Percentiles rank a stretch among this genome's conserved stretches.
Evolutionary conservation across 1,284 basidiomycete genomes (phyloP).

Genomic region (Pyrrhoderma noxium): DNA sequence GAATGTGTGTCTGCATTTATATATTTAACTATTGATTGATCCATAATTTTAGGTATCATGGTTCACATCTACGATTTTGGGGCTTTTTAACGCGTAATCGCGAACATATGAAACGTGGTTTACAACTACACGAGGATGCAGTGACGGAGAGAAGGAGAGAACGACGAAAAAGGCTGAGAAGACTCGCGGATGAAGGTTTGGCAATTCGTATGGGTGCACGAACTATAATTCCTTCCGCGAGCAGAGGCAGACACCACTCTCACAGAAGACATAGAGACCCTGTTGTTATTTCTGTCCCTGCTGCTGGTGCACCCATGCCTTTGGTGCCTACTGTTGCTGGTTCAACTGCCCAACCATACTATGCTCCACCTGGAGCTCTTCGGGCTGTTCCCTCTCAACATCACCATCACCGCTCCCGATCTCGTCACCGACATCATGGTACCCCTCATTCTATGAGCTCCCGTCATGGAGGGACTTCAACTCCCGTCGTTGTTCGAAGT

Average conservation of each 20-base stretch:
- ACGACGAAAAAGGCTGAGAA: conserved; percentile 7
- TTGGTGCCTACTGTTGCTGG: background rate
- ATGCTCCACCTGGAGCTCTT: no score
- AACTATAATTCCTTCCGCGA: background rate
- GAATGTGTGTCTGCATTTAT: no score
- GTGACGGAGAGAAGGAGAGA: conserved; percentile 10
- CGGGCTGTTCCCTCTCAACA: background rate
- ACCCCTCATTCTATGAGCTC: background rate
- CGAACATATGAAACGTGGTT: conserved; percentile 8
- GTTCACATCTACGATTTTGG: conserved; percentile 13
- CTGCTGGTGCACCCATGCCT: background rate
- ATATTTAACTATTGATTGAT: background rate
- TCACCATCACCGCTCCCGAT: background rate
- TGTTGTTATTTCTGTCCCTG: background rate
- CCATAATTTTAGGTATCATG: conserved; percentile 14
- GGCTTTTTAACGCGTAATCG: conserved; percentile 14
- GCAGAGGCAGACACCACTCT: no score
- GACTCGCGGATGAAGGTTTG: conserved; percentile 12
- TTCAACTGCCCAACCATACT: background rate
- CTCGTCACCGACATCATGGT: background rate
- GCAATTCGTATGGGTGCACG: conserved; percentile 14
- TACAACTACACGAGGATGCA: conserved; percentile 12
- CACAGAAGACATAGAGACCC: background rate
- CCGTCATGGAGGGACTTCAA: background rate
- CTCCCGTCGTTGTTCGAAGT: background rate